Base-by-base conservation (phyloP, 352 stramenopile species). In the Phytophthora gonapodyides region DNA sequence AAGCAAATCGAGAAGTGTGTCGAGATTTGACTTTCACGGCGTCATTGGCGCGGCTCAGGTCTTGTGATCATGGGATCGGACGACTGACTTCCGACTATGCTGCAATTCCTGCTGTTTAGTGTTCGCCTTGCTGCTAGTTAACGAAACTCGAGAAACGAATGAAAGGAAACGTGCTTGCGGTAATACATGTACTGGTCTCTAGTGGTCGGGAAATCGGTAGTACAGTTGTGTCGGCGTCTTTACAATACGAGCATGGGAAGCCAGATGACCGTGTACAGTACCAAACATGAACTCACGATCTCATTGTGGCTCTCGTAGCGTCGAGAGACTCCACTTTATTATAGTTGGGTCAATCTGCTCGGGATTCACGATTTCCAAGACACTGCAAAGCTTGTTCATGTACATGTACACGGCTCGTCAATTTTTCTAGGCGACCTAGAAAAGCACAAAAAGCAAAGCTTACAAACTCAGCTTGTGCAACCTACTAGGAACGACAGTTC, bases 31-130 rank as follows among this genome's bases (percentile, higher is more conserved):
- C 24, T 27, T 27, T 27, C 24, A 27, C 41, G 27, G n/a, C 27
- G 13, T 42, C 46, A 27, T 19, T 11, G 13, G 24, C 7, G 9
- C 27, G 40, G 37, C n/a, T 58, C 37, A 16, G 24, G 16, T 58
- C 27, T 10, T 17, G n/a, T 17, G 37, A 64, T 64, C 46, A 27
- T 51, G 46, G 15, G 46, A 64, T 64, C 24, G 56, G 46, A 37
- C 7, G 16, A 0, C 17, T 7, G 19, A 12, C 47, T 17, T 34
- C 35, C 45, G 51, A 19, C n/a, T 42, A 59, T 59, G 51, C n/a
- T 43, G 38, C 35, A 24, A 35, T 21, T 5, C n/a, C n/a, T n/a
- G n/a, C n/a, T n/a, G n/a, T n/a, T 49, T 64, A 57, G 45, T 57
- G 36, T 57, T 51, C 45, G 45, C 19, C 19, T 24, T 24, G 21